Evolutionary conservation across 2,329 filamentous ascomycete genomes (phyloP).

Genomic region (Septoria petroselini): DNA sequence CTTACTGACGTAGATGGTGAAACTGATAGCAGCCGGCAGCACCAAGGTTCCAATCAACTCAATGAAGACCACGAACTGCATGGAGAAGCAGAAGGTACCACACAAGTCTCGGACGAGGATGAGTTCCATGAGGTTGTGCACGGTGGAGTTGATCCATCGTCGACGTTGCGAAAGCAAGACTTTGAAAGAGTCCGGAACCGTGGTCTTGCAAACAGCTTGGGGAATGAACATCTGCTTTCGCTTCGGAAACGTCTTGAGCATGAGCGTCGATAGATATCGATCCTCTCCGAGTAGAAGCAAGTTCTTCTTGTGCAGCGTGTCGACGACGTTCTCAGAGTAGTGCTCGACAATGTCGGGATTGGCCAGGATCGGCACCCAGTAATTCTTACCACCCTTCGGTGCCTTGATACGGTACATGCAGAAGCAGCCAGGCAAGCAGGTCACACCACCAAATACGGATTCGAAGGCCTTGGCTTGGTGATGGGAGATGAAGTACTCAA

Average conservation of each 20-base stretch:
- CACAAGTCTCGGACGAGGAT: slow-evolving; percentile 93
- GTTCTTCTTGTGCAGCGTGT: slow-evolving; percentile 98
- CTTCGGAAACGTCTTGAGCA: slow-evolving; percentile 98
- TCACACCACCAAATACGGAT: slow-evolving; percentile 97
- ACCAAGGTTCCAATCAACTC: slow-evolving; percentile 93
- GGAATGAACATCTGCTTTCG: slow-evolving; percentile 98
- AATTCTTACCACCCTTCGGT: slow-evolving; percentile 96
- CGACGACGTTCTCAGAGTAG: slow-evolving; percentile 98
- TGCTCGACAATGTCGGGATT: slow-evolving; percentile 99
- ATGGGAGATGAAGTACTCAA: slow-evolving; percentile 99
- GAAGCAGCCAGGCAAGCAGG: slow-evolving; percentile 97
- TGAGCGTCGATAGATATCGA: slow-evolving; percentile 91
- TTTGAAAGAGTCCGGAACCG: slow-evolving; percentile 87
- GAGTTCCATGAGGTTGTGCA: slow-evolving; percentile 98
- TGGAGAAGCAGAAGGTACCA: slow-evolving; percentile 98
- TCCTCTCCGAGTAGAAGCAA: slow-evolving; percentile 87
- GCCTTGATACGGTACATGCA: slow-evolving; percentile 99
- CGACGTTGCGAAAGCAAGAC: slow-evolving; percentile 91
- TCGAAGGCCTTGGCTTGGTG: slow-evolving; percentile 97
- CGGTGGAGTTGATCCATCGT: slow-evolving; percentile 98
- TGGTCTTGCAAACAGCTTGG: slow-evolving; percentile 98
- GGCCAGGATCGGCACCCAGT: slow-evolving; percentile 97
- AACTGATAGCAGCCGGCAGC: slow-evolving; percentile 90
- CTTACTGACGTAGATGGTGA: slow-evolving; percentile 93
- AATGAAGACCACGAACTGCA: slow-evolving; percentile 98